Conservation (phyloP, 805 yeast species). For the Candida anglica region DNA sequence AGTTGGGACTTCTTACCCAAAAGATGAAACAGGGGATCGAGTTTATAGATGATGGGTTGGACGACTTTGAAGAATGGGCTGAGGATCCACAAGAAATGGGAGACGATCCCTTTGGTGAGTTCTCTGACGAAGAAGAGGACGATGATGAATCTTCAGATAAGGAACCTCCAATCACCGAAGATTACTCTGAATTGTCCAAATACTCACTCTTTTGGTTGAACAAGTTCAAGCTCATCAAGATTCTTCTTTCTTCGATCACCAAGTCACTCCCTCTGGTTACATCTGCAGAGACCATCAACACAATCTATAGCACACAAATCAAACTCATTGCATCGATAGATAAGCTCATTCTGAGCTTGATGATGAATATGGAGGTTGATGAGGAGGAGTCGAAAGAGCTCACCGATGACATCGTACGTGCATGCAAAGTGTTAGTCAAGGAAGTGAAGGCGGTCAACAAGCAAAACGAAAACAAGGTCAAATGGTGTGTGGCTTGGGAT, state of each 20-base stretch:
- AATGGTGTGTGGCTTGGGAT: slow-evolving; percentile 57
- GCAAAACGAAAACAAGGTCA: slow-evolving; percentile 47
- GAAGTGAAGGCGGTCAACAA: slow-evolving; percentile 46
- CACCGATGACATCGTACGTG: slow-evolving; percentile 19
- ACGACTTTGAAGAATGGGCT: slow-evolving; percentile 67
- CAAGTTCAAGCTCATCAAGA: slow-evolving; percentile 53
- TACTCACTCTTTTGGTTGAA: slow-evolving; percentile 48
- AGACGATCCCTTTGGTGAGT: slow-evolving; percentile 20
- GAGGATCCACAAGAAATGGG: slow-evolving; percentile 50
- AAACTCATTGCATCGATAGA: slow-evolving; percentile 48
- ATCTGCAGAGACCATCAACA: slow-evolving; percentile 44
- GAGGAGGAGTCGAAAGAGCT: slow-evolving; percentile 27
- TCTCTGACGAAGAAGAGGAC: slow-evolving; percentile 19
- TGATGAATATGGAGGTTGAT: slow-evolving; percentile 43
- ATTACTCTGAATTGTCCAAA: slow-evolving; percentile 24
- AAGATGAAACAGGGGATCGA: slow-evolving; percentile 42
- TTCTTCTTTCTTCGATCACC: slow-evolving; percentile 53
- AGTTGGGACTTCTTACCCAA: slow-evolving; percentile 47
- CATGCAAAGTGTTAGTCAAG: slow-evolving; percentile 26
- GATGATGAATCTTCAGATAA: slow-evolving; percentile 11
- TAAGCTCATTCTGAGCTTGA: slow-evolving; percentile 53
- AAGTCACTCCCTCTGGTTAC: slow-evolving; percentile 51
- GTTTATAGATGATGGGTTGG: slow-evolving; percentile 58
- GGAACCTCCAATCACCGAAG: slow-evolving; percentile 6
- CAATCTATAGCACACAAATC: slow-evolving; percentile 39